A percentile compares a stretch with the other conserved stretches of the same genome.
These are phyloP conservation scores for Hyaloperonospora brassicae DNA, from an alignment of 352 stramenopile species.

Conservation along the genomic window DNA sequence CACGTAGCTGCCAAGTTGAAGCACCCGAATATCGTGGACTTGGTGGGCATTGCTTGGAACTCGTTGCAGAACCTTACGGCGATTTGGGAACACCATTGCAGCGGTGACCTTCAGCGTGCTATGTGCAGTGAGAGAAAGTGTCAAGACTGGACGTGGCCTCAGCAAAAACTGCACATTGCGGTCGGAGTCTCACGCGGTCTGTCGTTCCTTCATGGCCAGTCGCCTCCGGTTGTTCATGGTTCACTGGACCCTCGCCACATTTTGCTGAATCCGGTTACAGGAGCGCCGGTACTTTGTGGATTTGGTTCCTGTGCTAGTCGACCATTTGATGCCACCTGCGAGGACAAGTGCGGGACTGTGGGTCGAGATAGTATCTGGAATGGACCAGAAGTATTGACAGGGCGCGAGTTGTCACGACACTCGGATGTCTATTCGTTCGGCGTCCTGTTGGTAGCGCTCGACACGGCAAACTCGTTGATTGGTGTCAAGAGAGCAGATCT, in stretches of 20 bases:
- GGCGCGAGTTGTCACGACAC: conserved; percentile 30
- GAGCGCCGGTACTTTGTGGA: conserved; percentile 41
- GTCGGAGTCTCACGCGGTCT: conserved; percentile 35
- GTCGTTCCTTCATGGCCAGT: conserved; percentile 39
- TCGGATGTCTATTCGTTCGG: conserved; percentile 55
- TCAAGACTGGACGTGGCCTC: conserved; percentile 35
- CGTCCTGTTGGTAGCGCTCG: conserved; percentile 45
- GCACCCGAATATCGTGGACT: conserved; percentile 49
- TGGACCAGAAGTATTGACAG: conserved; percentile 41
- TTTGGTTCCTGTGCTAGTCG: conserved; percentile 31
- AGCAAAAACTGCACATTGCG: conserved; percentile 42
- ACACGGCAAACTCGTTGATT: conserved; percentile 38
- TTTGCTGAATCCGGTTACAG: conserved; percentile 30
- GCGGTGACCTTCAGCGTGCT: conserved; percentile 33
- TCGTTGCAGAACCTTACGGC: conserved; percentile 49
- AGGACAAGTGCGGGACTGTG: conserved; percentile 19
- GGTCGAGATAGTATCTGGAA: conserved; percentile 35
- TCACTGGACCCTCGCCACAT: conserved; percentile 52
- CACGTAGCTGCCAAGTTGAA: conserved; percentile 38
- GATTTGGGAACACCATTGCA: conserved; percentile 36
- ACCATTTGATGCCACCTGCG: conserved; percentile 7
- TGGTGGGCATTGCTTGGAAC: conserved; percentile 53
- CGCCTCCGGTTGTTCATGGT: conserved; percentile 37
- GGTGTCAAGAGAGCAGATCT: conserved; percentile 23
- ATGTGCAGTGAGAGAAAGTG: conserved; percentile 17